Evolutionary conservation across 78 protist genomes (phyloP), one percentile per base, ranked within the genome.

Genomic region (Mastigamoeba balamuthi): DNA sequence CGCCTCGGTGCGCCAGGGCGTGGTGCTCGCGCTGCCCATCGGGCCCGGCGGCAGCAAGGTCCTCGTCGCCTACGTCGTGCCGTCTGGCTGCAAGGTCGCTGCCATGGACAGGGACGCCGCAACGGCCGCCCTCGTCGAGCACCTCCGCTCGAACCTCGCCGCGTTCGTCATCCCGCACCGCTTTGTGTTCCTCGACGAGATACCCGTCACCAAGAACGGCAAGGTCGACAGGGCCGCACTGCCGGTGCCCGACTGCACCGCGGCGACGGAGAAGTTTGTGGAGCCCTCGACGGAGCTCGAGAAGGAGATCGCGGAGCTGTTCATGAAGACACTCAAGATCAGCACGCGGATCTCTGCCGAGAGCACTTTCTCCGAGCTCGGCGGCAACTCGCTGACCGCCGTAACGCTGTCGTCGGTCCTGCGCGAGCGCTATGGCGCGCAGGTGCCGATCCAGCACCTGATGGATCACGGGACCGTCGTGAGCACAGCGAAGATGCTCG

Each of bases 181-280:
- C 3, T 3, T 66, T 27, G 52, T 73, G 35, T 0, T 33, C 7
- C 74, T 84, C 27, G 39, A 84, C 7, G 2, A 0, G 29, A 0
- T 78, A 0, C 88, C 88, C 40, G 67, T 82, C n/a, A 42, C 86
- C 6, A 80, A 72, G 6, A 75, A 41, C 10, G 88, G 84, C 3
- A 84, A 84, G 70, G 8, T 84, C 36, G 43, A 80, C 74, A 52
- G 69, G 42, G n/a, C 4, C 1, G 71, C 71, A 10, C 71, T 75
- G 39, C 78, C 76, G 10, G 28, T 4, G 42, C 72, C 72, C 2
- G 4, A 4, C n/a, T n/a, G n/a, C n/a, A n/a, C 28, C 39, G 69
- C 37, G 82, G 82, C 30, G 52, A 6, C 17, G 41, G 28, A 1
- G 58, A 68, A 25, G 82, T 69, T 1, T 7, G 28, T 33, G 72